These are phyloP conservation scores for Hyaloperonospora brassicae DNA, from an alignment of 352 stramenopile genomes.

Conservation along the genomic window DNA sequence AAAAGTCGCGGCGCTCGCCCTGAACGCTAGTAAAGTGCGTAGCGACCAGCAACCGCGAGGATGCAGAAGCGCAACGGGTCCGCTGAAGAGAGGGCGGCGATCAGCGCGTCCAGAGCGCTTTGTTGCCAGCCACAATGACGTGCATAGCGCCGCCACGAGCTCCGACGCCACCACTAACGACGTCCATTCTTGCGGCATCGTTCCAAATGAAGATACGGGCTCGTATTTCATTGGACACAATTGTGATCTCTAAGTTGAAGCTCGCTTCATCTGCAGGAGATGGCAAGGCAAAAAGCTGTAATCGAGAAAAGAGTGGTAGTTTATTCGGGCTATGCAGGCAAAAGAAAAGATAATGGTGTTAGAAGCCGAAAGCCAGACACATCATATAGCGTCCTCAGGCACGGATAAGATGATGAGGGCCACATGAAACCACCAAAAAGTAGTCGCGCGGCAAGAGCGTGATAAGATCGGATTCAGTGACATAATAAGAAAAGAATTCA, in stretches of 20 bases:
- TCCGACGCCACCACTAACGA: constrained; percentile 40
- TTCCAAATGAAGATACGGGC: not conserved
- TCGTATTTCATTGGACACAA: constrained; percentile 3
- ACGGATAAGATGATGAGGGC: too few relatives aligned
- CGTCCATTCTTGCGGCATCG: constrained; percentile 40
- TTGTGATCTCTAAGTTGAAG: constrained; percentile 28
- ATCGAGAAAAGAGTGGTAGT: too few relatives aligned
- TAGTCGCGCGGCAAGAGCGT: too few relatives aligned
- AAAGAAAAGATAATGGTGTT: too few relatives aligned
- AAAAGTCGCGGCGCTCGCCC: constrained; percentile 31
- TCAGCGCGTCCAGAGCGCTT: constrained; percentile 30
- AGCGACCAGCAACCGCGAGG: constrained; percentile 40
- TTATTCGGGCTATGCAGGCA: too few relatives aligned
- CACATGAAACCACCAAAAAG: too few relatives aligned
- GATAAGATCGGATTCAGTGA: too few relatives aligned
- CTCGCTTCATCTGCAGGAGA: not conserved
- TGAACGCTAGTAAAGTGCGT: constrained; percentile 32
- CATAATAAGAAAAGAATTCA: too few relatives aligned
- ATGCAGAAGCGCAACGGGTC: constrained; percentile 28
- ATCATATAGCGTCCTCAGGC: too few relatives aligned
- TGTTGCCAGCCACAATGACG: constrained; percentile 43
- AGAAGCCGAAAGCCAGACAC: too few relatives aligned
- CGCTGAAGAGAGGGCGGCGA: constrained; percentile 26
- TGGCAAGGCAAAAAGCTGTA: too few relatives aligned
- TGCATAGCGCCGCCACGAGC: constrained; percentile 32